Evolutionary conservation across 1,284 basidiomycete species (phyloP).

Genomic region (Tilletia horrida): DNA sequence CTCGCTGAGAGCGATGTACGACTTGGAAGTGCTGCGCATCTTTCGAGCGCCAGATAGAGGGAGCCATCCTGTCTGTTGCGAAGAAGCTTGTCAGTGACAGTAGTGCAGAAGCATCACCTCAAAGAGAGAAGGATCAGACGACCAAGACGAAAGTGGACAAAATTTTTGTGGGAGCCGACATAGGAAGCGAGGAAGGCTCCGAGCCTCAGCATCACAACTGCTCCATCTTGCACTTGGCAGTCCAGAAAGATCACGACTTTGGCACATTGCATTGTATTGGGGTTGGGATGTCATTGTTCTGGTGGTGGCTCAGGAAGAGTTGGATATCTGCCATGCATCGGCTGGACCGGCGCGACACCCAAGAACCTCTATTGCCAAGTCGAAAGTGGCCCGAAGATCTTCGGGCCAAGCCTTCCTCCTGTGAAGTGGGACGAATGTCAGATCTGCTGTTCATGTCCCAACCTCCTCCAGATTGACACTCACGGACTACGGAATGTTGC

Average conservation of each 20-base stretch:
- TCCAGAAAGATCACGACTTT: no score
- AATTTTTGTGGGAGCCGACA: no score
- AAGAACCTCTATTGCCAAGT: slow-evolving; percentile 55
- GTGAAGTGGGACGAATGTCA: slow-evolving; percentile 18
- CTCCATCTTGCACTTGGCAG: neutral
- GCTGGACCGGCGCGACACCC: slow-evolving; percentile 22
- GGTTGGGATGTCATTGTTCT: neutral
- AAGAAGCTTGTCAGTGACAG: no score
- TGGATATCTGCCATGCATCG: slow-evolving; percentile 5
- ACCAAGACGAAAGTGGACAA: no score
- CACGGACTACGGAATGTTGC: slow-evolving; percentile 51
- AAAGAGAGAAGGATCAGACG: no score
- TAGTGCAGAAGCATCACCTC: no score
- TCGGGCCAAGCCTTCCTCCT: slow-evolving; percentile 65
- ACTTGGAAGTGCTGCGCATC: slow-evolving; percentile 91
- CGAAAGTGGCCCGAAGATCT: slow-evolving; percentile 67
- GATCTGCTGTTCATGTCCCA: neutral
- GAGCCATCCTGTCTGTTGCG: neutral
- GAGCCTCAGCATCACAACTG: neutral
- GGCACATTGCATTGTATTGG: neutral
- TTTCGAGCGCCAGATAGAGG: slow-evolving; percentile 80
- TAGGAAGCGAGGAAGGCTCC: no score
- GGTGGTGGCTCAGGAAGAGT: neutral
- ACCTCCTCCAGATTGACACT: slow-evolving; percentile 7
- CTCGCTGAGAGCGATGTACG: slow-evolving; percentile 91